Conservation (phyloP, 257 asterid genomes). For the Cruciata laevipes region DNA sequence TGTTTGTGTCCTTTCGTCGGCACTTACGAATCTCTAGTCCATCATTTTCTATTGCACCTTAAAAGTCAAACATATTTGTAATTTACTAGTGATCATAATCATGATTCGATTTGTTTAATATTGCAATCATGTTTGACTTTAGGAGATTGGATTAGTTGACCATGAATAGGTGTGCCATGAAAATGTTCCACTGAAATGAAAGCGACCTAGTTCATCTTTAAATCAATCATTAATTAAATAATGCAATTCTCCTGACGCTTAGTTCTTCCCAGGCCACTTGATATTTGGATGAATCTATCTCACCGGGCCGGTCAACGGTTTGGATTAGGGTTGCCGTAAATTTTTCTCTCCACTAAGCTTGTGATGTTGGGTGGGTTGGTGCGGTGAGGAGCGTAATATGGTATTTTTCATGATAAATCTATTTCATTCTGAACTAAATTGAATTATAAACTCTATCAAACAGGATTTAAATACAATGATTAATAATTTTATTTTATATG, state of each 20-base stretch:
- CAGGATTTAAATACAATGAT: too few relatives aligned
- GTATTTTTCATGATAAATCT: too few relatives aligned
- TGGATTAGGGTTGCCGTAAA: too few relatives aligned
- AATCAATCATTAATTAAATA: too few relatives aligned
- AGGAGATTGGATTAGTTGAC: neutral
- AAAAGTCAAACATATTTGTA: neutral
- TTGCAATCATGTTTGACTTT: neutral
- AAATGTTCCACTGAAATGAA: neutral
- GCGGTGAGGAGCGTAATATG: too few relatives aligned
- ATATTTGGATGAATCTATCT: too few relatives aligned
- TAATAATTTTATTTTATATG: too few relatives aligned
- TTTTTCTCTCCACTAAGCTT: too few relatives aligned
- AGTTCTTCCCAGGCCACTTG: neutral
- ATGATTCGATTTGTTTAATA: neutral
- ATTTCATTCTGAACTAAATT: too few relatives aligned
- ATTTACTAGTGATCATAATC: neutral
- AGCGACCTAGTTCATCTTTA: slow-evolving; percentile 2
- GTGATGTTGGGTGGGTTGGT: too few relatives aligned
- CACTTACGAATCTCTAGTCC: neutral
- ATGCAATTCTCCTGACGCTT: neutral
- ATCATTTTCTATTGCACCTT: neutral
- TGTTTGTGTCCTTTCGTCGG: neutral
- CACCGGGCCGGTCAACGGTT: too few relatives aligned
- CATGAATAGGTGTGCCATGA: slow-evolving; percentile 4
- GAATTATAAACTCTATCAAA: too few relatives aligned